Conservation (phyloP, 441 rosid genomes). For the Adansonia gregorii region DNA sequence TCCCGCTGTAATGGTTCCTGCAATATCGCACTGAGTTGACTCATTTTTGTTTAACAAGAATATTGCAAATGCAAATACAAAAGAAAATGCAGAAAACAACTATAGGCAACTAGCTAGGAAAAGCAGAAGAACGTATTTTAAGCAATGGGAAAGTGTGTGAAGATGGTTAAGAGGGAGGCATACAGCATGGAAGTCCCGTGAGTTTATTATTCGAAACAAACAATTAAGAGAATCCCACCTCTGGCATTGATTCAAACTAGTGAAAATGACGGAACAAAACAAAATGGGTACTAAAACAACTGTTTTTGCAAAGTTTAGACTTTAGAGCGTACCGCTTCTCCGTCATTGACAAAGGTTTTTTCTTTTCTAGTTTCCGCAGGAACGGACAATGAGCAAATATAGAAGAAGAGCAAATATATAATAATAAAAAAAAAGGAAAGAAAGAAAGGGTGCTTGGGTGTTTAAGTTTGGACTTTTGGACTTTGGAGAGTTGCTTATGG, state of each 20-base stretch:
- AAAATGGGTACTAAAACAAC: constrained; percentile 18
- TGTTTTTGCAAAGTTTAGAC: neutral
- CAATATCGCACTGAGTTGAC: constrained; percentile 54
- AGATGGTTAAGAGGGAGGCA: constrained; percentile 16
- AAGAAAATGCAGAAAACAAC: constrained; percentile 15
- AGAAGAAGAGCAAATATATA: constrained; percentile 21
- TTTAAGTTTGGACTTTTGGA: neutral
- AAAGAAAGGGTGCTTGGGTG: neutral
- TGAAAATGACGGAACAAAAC: constrained; percentile 24
- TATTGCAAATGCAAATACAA: neutral
- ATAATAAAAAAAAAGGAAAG: neutral
- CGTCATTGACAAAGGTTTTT: neutral
- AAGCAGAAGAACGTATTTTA: neutral
- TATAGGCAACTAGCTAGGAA: neutral
- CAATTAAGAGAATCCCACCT: constrained; percentile 32
- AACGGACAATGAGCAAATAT: constrained; percentile 26
- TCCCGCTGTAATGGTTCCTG: constrained; percentile 53
- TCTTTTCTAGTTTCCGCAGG: neutral
- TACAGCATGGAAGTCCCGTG: constrained; percentile 44
- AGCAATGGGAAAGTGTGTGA: neutral
- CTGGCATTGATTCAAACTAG: constrained; percentile 15
- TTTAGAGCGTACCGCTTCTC: constrained; percentile 15
- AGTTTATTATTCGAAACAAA: constrained; percentile 29
- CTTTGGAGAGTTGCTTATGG: constrained; percentile 13
- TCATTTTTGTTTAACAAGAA: constrained; percentile 41